phyloP scores from a whole-genome alignment of 2,329 filamentous ascomycete species.

The Cordyceps cateniannulata region DNA sequence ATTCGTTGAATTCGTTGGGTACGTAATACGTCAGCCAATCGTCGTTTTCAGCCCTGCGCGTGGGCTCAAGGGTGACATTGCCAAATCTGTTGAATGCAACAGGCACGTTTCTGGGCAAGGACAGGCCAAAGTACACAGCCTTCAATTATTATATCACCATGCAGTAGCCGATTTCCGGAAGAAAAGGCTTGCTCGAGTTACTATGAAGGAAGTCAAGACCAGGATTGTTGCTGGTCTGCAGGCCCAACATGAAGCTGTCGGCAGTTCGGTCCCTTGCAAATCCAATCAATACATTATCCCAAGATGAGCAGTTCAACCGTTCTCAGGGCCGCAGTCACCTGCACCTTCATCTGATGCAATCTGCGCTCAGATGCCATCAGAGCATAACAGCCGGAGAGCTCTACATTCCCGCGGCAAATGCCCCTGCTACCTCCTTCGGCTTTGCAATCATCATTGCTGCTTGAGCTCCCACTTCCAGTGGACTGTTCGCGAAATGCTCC shows the following conservation, averaged over 20 bases:
- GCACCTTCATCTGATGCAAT: too few species aligned
- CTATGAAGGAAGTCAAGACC: too few species aligned
- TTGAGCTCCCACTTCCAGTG: conserved; percentile 7
- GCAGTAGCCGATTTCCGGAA: too few species aligned
- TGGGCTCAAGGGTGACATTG: background rate
- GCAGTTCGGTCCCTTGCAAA: too few species aligned
- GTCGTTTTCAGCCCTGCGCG: background rate
- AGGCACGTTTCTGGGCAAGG: background rate
- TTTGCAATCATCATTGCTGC: conserved; percentile 4
- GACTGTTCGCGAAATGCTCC: conserved; percentile 4
- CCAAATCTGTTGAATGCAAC: background rate
- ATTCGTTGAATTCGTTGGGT: background rate
- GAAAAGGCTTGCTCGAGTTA: too few species aligned
- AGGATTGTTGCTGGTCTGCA: too few species aligned
- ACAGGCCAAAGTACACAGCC: background rate
- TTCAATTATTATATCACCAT: too few species aligned
- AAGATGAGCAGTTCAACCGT: too few species aligned
- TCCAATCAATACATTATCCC: too few species aligned
- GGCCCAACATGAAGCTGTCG: too few species aligned
- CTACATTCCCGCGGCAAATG: background rate
- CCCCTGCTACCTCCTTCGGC: background rate
- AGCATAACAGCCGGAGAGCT: background rate
- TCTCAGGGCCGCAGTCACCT: too few species aligned
- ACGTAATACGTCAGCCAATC: background rate
- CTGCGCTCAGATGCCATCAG: too few species aligned